Conservation (phyloP, 768 basidiomycete genomes). For the Lentinula edodes region DNA sequence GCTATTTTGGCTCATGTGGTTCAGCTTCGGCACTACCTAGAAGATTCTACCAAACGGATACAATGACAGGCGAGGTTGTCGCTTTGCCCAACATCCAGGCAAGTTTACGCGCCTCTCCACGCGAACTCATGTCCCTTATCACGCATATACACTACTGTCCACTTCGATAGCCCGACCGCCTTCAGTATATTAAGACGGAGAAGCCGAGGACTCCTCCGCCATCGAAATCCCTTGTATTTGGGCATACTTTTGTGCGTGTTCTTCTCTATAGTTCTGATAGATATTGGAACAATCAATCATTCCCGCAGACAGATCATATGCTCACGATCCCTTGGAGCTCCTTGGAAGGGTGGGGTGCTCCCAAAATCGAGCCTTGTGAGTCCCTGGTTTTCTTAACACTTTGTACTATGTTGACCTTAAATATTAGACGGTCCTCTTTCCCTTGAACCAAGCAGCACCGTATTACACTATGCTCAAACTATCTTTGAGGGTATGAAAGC, state of each 20-base stretch:
- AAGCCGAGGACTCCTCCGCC: slow-evolving; percentile 61
- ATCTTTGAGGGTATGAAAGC: slow-evolving; percentile 96
- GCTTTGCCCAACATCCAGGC: slow-evolving; percentile 51
- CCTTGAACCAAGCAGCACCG: slow-evolving; percentile 73
- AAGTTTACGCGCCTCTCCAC: neutral
- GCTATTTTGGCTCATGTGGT: neutral
- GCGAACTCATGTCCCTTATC: neutral
- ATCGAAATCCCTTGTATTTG: slow-evolving; percentile 70
- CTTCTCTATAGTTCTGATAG: slow-evolving; percentile 5
- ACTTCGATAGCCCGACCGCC: slow-evolving; percentile 39
- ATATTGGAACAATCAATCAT: neutral
- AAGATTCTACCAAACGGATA: slow-evolving; percentile 20
- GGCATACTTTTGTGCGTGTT: slow-evolving; percentile 70
- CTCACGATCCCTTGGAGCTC: slow-evolving; percentile 71
- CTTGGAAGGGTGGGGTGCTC: slow-evolving; percentile 73
- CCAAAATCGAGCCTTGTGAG: slow-evolving; percentile 81
- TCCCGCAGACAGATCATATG: slow-evolving; percentile 78
- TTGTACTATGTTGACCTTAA: neutral
- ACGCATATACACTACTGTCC: neutral
- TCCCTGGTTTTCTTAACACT: slow-evolving; percentile 9
- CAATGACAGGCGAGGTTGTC: slow-evolving; percentile 47
- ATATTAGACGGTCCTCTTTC: slow-evolving; percentile 61
- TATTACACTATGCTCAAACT: slow-evolving; percentile 90
- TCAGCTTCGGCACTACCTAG: neutral
- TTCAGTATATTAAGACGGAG: slow-evolving; percentile 41